Evolutionary conservation across 2,329 filamentous ascomycete species (phyloP), one percentile per base, ranked within the genome.

Genomic region (Aspergillus sp.): DNA sequence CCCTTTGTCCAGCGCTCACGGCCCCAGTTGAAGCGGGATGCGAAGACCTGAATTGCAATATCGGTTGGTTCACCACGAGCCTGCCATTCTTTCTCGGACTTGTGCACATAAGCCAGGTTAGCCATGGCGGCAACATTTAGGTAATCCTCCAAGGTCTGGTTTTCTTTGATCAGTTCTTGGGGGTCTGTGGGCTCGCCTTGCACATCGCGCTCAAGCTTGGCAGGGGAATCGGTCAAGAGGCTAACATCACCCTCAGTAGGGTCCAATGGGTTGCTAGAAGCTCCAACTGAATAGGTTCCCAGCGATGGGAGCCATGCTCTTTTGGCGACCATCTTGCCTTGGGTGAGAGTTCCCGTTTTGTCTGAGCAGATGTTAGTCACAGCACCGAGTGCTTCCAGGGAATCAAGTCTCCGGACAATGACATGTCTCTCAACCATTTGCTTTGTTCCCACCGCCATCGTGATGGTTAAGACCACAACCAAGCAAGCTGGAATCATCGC

Each of bases 11-110:
- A 81, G 8, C 76, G 75, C 15, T 80, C 76, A 8, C 83, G 80
- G 59, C 86, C 86, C 80, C 84, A 85, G 55, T 84, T 77, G 68
- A 91, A 91, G 12, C 88, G 84, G 43, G 82, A 84, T 8, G 87
- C 86, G 67, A 91, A 90, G 0, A 91, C 88, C 64, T 90, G 87
- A 46, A 91, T 88, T 2, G 88, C 88, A 59, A 91, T 89, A 64
- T 91, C 88, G 1, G 88, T 90, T 0, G 86, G 86, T 62, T 89
- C 87, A 43, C 87, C 87, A 48, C 85, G 82, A 27, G 84, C 85
- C 55, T 84, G 79, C 87, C 87, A 90, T 53, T 80, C 74, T 3
- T 77, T 74, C 14, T 84, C 76, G 12, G 76, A 77, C 60, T 84
- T 77, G 60, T 86, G 82, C 4, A 90, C 82, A 35, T 81, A 81